A percentile compares a stretch with the other conserved stretches of the same genome.
Evolutionary conservation across 306 rosid species (phyloP).

Genomic region (Glycine soja): DNA sequence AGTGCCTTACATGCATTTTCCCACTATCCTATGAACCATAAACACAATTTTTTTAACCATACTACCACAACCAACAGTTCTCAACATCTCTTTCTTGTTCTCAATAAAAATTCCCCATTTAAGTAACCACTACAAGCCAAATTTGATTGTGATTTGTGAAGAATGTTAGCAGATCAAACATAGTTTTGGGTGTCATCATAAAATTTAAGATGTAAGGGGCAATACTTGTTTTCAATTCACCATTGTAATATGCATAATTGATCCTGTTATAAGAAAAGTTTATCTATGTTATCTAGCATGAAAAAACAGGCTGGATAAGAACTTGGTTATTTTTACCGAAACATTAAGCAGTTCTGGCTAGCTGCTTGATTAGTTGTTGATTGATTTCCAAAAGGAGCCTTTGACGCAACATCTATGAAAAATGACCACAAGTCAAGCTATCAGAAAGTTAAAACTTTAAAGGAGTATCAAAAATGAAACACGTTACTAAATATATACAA

Average conservation of each 20-base stretch:
- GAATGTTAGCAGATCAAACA: conserved; percentile 22
- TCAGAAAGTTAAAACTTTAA: conserved; percentile 41
- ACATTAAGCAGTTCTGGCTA: conserved; percentile 78
- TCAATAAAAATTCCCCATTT: not conserved
- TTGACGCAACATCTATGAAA: conserved; percentile 85
- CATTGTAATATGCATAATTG: too few relatives aligned
- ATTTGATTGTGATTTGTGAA: not conserved
- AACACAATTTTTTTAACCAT: not conserved
- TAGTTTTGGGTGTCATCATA: not conserved
- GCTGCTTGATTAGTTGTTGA: conserved; percentile 71
- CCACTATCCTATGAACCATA: not conserved
- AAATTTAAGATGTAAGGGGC: conserved; percentile 11
- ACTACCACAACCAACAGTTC: not conserved
- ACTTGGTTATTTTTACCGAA: conserved; percentile 74
- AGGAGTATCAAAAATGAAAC: too few relatives aligned
- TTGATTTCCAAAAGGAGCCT: conserved; percentile 97
- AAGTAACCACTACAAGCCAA: not conserved
- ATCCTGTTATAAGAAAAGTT: too few relatives aligned
- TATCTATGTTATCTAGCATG: too few relatives aligned
- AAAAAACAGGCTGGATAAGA: too few relatives aligned
- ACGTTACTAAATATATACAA: too few relatives aligned
- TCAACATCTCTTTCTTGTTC: conserved; percentile 7
- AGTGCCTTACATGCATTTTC: not conserved
- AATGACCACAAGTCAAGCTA: too few relatives aligned
- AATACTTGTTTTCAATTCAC: not conserved